A percentile compares a stretch with the other conserved stretches of the same genome.
phyloP scores from a whole-genome alignment of 148 eudicot species.

The Nepenthes mirabilis region DNA sequence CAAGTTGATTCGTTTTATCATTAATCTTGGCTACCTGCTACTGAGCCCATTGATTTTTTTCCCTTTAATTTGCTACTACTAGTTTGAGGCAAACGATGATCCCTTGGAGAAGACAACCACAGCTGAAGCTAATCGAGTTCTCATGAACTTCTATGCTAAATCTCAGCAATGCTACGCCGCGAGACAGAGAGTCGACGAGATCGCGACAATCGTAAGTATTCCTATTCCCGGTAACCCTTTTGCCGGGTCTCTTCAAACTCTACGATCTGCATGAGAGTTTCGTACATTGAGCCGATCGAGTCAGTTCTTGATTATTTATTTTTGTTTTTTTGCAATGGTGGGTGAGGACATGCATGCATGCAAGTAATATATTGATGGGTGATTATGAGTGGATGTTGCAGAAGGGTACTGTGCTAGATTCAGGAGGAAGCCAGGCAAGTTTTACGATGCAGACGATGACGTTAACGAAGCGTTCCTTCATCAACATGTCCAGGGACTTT shows the following conservation, averaged over 20 bases:
- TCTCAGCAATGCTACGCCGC: conserved; percentile 68
- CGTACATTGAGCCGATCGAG: too few species aligned
- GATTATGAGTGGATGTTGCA: conserved; percentile 9
- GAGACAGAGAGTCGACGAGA: conserved; percentile 59
- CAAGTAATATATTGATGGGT: neutral
- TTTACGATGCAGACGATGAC: conserved; percentile 72
- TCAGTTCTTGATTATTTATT: neutral
- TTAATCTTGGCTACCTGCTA: too few species aligned
- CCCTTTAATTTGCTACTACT: neutral
- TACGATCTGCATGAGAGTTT: too few species aligned
- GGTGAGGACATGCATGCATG: neutral
- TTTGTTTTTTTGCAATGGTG: neutral
- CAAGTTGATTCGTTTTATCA: too few species aligned
- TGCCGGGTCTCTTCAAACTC: too few species aligned
- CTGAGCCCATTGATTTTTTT: too few species aligned
- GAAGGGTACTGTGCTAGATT: conserved; percentile 92
- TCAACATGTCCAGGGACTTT: conserved; percentile 96
- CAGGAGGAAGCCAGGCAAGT: conserved; percentile 96
- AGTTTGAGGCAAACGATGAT: conserved; percentile 84
- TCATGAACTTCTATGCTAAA: conserved; percentile 40
- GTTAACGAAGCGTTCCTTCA: conserved; percentile 72
- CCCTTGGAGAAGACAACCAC: conserved; percentile 84
- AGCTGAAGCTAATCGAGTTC: conserved; percentile 68
- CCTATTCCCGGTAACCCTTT: too few species aligned
- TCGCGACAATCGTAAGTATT: conserved; percentile 52